phyloP scores from a whole-genome alignment of 139 green algal genomes.

The Pleodorina starrii region DNA sequence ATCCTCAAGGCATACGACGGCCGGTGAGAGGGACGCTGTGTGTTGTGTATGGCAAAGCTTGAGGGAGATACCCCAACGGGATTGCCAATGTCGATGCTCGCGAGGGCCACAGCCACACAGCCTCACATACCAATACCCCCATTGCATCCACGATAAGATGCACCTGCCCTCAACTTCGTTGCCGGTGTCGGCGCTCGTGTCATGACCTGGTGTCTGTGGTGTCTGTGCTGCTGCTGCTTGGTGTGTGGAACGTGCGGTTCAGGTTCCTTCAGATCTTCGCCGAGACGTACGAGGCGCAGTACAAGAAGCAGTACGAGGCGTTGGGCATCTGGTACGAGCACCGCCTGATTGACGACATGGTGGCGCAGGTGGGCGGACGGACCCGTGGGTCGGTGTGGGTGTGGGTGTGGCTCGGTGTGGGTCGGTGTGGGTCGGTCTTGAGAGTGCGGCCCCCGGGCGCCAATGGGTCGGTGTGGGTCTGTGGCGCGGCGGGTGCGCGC shows the following conservation, averaged over 20 bases:
- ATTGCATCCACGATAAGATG: too few relatives aligned
- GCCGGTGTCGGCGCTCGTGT: too few relatives aligned
- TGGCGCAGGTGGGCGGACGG: constrained; percentile 79
- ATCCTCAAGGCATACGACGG: constrained; percentile 98
- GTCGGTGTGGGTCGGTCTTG: too few relatives aligned
- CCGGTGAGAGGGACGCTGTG: constrained; percentile 15
- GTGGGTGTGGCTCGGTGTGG: too few relatives aligned
- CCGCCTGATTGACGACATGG: constrained; percentile 98
- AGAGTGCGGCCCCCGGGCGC: too few relatives aligned
- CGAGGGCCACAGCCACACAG: too few relatives aligned
- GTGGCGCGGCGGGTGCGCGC: too few relatives aligned
- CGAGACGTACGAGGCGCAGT: constrained; percentile 91
- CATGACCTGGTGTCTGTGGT: background rate
- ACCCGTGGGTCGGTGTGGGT: background rate
- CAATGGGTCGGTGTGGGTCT: too few relatives aligned
- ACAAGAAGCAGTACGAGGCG: constrained; percentile 90
- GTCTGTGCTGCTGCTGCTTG: background rate
- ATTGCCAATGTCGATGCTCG: too few relatives aligned
- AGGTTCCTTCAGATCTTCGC: constrained; percentile 88
- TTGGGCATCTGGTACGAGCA: constrained; percentile 97
- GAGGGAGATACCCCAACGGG: too few relatives aligned
- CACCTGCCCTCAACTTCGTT: too few relatives aligned
- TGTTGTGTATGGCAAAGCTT: background rate
- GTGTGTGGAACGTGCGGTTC: constrained; percentile 3
- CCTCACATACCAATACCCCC: too few relatives aligned